A percentile compares a stretch with the other conserved stretches of the same genome.
These are phyloP conservation scores for Eustoma russellianum DNA, from an alignment of 257 asterid genomes.

Conservation along the genomic window DNA sequence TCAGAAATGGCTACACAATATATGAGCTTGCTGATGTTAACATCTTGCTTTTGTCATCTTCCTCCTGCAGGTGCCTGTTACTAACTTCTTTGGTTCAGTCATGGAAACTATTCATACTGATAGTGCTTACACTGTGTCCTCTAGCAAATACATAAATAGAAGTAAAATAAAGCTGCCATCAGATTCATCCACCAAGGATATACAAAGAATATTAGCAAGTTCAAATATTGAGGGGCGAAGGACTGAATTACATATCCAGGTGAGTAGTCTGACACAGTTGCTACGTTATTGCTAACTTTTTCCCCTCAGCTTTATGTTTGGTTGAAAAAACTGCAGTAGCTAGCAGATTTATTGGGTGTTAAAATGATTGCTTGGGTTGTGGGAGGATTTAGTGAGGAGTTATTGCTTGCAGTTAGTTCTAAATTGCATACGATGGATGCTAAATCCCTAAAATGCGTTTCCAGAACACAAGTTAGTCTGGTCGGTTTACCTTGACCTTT, in stretches of 20 bases:
- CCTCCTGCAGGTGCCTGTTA: too few relatives aligned
- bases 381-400: neutral
- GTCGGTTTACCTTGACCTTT: neutral
- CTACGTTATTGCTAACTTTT: neutral
- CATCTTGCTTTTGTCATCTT: constrained; percentile 5
- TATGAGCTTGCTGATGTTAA: neutral
- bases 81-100: constrained; percentile 92
- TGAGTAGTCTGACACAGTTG: constrained; percentile 16
- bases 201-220: constrained; percentile 21
- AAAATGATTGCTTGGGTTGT: too few relatives aligned
- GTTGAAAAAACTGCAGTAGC: neutral
- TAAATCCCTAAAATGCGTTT: neutral
- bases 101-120: constrained; percentile 90
- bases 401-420: neutral
- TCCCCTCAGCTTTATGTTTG: neutral
- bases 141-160: constrained; percentile 24
- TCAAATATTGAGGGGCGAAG: constrained; percentile 32
- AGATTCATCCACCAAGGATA: constrained; percentile 23
- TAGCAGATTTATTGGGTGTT: neutral
- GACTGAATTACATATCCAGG: constrained; percentile 26
- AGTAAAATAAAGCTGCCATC: constrained; percentile 22
- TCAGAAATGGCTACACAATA: too few relatives aligned
- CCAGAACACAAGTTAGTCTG: neutral
- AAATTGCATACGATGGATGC: neutral
- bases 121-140: constrained; percentile 57